phyloP scores from a whole-genome alignment of 129 eudicot genomes.

The sunflower (Helianthus annuus) region DNA sequence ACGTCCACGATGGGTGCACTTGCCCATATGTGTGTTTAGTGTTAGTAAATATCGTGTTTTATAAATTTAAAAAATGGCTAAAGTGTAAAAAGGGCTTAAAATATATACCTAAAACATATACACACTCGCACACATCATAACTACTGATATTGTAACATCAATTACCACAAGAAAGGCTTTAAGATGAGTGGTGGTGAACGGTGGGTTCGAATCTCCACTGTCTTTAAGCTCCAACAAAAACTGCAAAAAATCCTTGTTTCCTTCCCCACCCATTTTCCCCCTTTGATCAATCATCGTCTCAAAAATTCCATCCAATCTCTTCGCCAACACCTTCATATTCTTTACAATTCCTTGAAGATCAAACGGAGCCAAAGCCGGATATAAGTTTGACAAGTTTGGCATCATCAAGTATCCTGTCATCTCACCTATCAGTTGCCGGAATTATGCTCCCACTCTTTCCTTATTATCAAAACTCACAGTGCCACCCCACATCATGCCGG shows the following conservation, averaged over 20 bases:
- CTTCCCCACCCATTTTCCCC: constrained; percentile 34
- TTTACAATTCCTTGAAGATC: constrained; percentile 61
- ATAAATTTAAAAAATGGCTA: too few species aligned
- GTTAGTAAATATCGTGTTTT: too few species aligned
- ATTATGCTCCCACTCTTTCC: constrained; percentile 38
- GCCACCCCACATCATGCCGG: constrained; percentile 18
- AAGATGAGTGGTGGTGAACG: constrained; percentile 37
- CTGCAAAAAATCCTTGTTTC: not conserved
- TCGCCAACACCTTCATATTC: constrained; percentile 45
- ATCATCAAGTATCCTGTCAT: constrained; percentile 42
- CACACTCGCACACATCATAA: too few species aligned
- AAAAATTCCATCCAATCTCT: constrained; percentile 54
- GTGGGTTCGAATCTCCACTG: constrained; percentile 14
- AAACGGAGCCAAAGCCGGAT: constrained; percentile 46
- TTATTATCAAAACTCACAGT: constrained; percentile 43
- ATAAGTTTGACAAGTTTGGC: constrained; percentile 67
- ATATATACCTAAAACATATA: too few species aligned
- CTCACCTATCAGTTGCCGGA: constrained; percentile 39
- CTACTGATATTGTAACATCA: too few species aligned
- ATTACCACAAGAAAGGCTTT: constrained; percentile 62
- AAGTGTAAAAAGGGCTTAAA: too few species aligned
- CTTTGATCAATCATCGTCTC: constrained; percentile 53
- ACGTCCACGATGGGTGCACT: too few species aligned
- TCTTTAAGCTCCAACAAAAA: too few species aligned
- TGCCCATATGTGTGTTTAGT: too few species aligned